Evolutionary conservation across 306 rosid species (phyloP).

Genomic region (Alnus rubra): DNA sequence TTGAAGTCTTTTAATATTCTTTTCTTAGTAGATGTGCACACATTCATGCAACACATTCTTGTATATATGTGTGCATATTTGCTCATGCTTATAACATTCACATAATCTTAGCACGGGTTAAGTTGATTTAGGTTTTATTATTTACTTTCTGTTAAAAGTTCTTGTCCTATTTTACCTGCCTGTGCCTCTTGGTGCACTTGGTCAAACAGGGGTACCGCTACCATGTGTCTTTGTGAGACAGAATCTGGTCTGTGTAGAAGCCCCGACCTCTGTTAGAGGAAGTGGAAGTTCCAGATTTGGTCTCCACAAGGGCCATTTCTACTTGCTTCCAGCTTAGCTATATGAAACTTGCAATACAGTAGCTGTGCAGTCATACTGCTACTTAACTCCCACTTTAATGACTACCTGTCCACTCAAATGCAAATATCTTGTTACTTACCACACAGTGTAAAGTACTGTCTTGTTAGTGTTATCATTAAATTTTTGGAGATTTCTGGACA

Average conservation of each 20-base stretch:
- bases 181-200: neutral
- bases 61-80: neutral
- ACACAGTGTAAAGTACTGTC: neutral
- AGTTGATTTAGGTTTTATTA: too few species aligned
- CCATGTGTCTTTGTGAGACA: neutral
- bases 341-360: neutral
- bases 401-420: neutral
- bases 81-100: neutral
- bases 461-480: neutral
- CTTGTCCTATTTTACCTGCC: neutral
- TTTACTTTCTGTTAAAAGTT: too few species aligned
- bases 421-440: neutral
- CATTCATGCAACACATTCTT: neutral
- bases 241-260: neutral
- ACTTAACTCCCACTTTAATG: neutral
- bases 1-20: constrained; percentile 12
- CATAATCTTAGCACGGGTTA: neutral
- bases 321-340: neutral
- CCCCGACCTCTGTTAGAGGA: neutral
- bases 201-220: neutral
- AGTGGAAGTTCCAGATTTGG: neutral
- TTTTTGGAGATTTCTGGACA: neutral
- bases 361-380: neutral
- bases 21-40: constrained; percentile 14
- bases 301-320: neutral